Conservation (phyloP, 768 basidiomycete species). For the Ephemerocybe angulata region DNA sequence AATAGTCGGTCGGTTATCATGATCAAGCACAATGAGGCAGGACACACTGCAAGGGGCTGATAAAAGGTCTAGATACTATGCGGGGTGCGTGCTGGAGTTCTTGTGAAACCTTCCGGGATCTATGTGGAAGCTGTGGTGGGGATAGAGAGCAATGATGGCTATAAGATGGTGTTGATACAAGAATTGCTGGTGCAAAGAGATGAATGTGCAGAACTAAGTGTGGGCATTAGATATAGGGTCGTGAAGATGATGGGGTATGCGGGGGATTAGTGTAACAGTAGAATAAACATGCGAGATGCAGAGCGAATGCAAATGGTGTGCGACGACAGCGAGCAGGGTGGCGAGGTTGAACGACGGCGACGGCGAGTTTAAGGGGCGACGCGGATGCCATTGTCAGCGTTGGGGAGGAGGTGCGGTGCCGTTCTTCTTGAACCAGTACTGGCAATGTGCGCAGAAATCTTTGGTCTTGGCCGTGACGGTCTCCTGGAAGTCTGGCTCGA, state of each 20-base stretch:
- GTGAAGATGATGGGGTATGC: conserved; percentile 1
- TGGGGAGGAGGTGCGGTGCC: conserved; percentile 37
- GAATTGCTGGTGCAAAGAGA: neutral
- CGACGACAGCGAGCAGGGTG: too few relatives aligned
- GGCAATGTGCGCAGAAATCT: conserved; percentile 55
- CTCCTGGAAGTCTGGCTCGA: conserved; percentile 68
- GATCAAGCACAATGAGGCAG: neutral
- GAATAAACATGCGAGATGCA: conserved; percentile 6
- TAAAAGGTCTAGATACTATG: conserved; percentile 6
- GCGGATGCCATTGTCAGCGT: conserved; percentile 16
- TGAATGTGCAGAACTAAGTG: neutral
- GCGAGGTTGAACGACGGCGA: conserved; percentile 2
- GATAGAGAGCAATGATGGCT: neutral
- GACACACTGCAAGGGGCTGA: neutral
- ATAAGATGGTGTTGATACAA: conserved; percentile 3
- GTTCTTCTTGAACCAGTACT: conserved; percentile 53
- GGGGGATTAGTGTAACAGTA: conserved; percentile 7
- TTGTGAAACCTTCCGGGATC: neutral
- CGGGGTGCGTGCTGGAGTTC: neutral
- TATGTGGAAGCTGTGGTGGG: neutral
- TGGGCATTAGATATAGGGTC: neutral
- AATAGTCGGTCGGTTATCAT: conserved; percentile 3
- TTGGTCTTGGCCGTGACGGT: conserved; percentile 47
- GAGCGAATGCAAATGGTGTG: conserved; percentile 2
- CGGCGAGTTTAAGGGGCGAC: neutral